Conservation (phyloP, 441 rosid genomes). For the Pelargonium myrrhifolium region DNA sequence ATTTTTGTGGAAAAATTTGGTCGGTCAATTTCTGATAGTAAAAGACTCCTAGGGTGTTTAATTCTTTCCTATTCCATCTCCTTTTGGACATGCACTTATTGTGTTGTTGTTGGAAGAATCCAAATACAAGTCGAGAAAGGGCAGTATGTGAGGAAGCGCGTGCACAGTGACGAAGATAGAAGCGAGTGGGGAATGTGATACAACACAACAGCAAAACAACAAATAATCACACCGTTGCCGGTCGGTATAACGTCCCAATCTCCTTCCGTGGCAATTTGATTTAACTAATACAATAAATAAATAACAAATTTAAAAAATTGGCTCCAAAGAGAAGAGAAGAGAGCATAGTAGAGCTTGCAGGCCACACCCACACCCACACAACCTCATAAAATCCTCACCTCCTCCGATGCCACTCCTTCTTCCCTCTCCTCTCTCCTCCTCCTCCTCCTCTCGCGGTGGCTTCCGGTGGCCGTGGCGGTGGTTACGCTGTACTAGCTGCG, state of each 20-base stretch:
- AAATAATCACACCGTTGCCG: background rate
- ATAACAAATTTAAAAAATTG: background rate
- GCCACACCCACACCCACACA: constrained; percentile 13
- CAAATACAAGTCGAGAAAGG: no score
- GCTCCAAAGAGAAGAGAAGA: background rate
- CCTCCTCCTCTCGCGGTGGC: constrained; percentile 17
- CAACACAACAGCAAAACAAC: background rate
- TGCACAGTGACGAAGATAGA: no score
- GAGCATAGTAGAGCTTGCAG: background rate
- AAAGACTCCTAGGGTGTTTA: no score
- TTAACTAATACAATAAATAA: background rate
- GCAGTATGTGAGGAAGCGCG: no score
- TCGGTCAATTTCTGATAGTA: no score
- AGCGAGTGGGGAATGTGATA: no score
- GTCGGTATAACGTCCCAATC: constrained; percentile 26
- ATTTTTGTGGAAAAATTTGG: no score
- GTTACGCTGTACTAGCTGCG: background rate
- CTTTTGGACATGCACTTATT: no score
- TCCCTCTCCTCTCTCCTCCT: constrained; percentile 23
- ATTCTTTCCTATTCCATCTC: no score
- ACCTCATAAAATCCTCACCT: constrained; percentile 19
- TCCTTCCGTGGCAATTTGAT: constrained; percentile 11
- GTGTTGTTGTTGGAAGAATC: no score
- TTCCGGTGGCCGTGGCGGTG: background rate
- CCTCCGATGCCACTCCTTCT: constrained; percentile 32